These are phyloP conservation scores for Myriosclerotinia scirpicola DNA, from an alignment of 2,329 filamentous ascomycete species.

Conservation along the genomic window DNA sequence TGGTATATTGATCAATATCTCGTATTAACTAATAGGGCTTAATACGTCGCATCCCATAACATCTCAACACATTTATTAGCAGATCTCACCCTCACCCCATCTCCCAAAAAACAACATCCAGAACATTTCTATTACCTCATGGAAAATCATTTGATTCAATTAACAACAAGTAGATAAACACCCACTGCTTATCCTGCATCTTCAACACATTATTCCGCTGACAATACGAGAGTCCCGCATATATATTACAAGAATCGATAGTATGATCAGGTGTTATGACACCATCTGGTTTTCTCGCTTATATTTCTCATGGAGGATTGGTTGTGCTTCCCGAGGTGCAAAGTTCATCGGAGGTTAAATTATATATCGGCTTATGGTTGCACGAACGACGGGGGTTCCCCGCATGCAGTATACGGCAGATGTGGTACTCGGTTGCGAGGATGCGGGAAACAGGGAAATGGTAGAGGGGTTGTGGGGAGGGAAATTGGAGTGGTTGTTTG, in stretches of 20 bases:
- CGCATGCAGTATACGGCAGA: background rate
- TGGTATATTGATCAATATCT: too few relatives aligned
- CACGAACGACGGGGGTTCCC: background rate
- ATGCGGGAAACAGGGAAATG: too few relatives aligned
- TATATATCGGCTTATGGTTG: background rate
- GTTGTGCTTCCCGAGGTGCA: too few relatives aligned
- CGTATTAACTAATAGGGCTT: too few relatives aligned
- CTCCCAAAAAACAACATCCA: too few relatives aligned
- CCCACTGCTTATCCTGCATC: background rate
- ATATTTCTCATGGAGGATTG: too few relatives aligned
- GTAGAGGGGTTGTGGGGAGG: background rate
- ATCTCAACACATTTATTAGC: background rate
- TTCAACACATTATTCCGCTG: too few relatives aligned
- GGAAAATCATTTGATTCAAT: background rate
- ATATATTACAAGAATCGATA: too few relatives aligned
- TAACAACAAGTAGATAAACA: background rate
- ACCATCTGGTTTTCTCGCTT: background rate
- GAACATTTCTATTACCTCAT: background rate
- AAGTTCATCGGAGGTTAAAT: too few relatives aligned
- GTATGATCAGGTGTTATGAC: background rate
- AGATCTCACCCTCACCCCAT: too few relatives aligned
- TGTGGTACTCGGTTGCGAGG: background rate
- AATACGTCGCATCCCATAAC: too few relatives aligned
- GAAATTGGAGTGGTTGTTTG: background rate
- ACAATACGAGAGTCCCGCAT: background rate